phyloP scores from a whole-genome alignment of 1,284 basidiomycete genomes.

The Sporisorium scitamineum region DNA sequence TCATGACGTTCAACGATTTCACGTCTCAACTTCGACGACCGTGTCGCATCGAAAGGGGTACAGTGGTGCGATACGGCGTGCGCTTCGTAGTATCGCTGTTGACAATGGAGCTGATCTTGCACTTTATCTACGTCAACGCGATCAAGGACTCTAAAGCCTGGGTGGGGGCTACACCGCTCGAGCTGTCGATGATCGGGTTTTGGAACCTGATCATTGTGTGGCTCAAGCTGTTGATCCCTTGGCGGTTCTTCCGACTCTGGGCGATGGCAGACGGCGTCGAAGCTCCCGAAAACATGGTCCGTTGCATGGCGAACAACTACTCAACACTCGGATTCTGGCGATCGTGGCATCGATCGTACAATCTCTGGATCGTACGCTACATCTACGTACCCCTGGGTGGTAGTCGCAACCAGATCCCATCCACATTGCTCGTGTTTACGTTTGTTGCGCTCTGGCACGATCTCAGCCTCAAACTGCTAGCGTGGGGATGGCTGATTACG shows the following conservation, averaged over 20 bases:
- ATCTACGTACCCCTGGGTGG: slow-evolving; percentile 96
- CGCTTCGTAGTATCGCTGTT: slow-evolving; percentile 81
- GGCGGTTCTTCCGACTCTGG: slow-evolving; percentile 98
- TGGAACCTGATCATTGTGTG: slow-evolving; percentile 98
- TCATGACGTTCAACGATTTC: slow-evolving; percentile 96
- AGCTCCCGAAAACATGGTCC: slow-evolving; percentile 97
- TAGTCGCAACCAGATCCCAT: slow-evolving; percentile 74
- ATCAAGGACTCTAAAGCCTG: slow-evolving; percentile 87
- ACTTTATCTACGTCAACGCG: slow-evolving; percentile 96
- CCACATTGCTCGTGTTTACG: slow-evolving; percentile 87
- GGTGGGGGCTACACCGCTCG: slow-evolving; percentile 78
- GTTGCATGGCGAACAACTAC: slow-evolving; percentile 99
- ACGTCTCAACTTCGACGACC: slow-evolving; percentile 79
- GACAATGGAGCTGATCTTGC: slow-evolving; percentile 90
- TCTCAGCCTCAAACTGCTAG: slow-evolving; percentile 84
- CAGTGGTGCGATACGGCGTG: slow-evolving; percentile 74
- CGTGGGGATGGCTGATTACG: slow-evolving; percentile 97
- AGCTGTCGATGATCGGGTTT: slow-evolving; percentile 93
- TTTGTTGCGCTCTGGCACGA: slow-evolving; percentile 99
- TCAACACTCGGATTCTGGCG: slow-evolving; percentile 94
- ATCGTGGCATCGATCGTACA: slow-evolving; percentile 95
- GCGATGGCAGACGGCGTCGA: slow-evolving; percentile 89
- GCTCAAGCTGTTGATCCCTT: slow-evolving; percentile 97
- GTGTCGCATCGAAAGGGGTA: slow-evolving; percentile 33
- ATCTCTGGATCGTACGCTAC: slow-evolving; percentile 88